Evolutionary conservation across 2,329 filamentous ascomycete species (phyloP), one percentile per base, ranked within the genome.

Genomic region (Alternaria gansuensis): DNA sequence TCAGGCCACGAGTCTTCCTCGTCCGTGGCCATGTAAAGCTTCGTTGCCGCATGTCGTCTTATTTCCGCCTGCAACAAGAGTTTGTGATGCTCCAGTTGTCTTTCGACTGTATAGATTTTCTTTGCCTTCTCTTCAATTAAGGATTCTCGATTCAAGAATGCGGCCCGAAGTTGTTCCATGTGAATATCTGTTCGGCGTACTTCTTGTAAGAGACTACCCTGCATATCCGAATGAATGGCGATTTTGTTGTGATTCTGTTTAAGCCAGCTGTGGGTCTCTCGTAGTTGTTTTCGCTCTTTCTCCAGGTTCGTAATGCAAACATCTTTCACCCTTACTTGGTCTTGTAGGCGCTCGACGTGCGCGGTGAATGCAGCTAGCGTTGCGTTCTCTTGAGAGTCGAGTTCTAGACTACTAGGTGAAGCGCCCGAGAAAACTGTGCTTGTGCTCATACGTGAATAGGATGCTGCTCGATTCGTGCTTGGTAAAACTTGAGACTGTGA

Each of bases 51-150:
- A 59, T 80, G 75, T 21, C 72, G 75, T 40, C 78, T 70, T 31
- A 81, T 74, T 54, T 82, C 79, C 0, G 73, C 68, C 31, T 80
- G 73, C 6, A 82, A 64, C 3, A 82, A 67, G 1, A 75, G 64
- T 43, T 78, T 76, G 59, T 79, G 76, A 26, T 75, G 72, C 34
- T 81, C 78, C 9, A 80, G 64, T 54, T 81, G 77, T 29, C 68
- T 73, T 58, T 77, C 67, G 1, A 72, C 52, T 7, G 63, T 65
- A 23, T 68, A 67, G 1, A 77, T 54, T 2, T 67, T 62, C 43
- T 70, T 71, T 21, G 73, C 71, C 48, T 75, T 77, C 49, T 76
- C 72, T 21, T 62, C 64, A 45, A 76, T 73, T 28, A 71, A 63
- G 2, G 68, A 54, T 50, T 77, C 75, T 6, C 73, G 73, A 13